Evolutionary conservation across 306 rosid genomes (phyloP).

Genomic region (Vicia sativa): DNA sequence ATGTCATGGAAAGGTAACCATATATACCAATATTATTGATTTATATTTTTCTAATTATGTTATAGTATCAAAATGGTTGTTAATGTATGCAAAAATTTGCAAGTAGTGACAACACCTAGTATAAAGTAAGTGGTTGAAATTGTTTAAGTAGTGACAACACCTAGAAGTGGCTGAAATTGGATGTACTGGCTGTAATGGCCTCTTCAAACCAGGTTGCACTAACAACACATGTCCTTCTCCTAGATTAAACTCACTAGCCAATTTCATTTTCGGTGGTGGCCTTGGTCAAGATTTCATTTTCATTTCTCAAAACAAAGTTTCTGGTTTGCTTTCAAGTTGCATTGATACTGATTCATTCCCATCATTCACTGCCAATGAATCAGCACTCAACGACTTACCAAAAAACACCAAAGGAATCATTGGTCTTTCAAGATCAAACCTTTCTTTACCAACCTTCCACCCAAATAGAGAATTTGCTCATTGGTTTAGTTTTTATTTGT

Average conservation of each 20-base stretch:
- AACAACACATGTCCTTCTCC: slow-evolving; percentile 36
- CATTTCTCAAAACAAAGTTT: background rate
- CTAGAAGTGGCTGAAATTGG: no score
- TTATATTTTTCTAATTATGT: no score
- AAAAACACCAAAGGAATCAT: slow-evolving; percentile 23
- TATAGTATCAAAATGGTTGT: no score
- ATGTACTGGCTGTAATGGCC: slow-evolving; percentile 40
- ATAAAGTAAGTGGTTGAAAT: no score
- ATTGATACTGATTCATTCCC: background rate
- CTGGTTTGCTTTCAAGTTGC: slow-evolving; percentile 33
- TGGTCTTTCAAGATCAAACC: slow-evolving; percentile 20
- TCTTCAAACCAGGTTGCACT: slow-evolving; percentile 49
- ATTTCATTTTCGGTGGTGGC: slow-evolving; percentile 2
- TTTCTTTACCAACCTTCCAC: background rate
- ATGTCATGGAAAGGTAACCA: no score
- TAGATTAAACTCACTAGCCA: slow-evolving; percentile 12
- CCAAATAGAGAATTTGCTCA: no score
- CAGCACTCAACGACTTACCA: slow-evolving; percentile 38
- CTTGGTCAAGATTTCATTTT: slow-evolving; percentile 31
- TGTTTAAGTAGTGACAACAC: no score
- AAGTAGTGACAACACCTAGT: no score
- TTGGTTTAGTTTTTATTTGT: no score
- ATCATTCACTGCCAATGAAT: background rate
- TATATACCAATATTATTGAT: no score
- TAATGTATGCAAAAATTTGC: no score